Base-by-base conservation (phyloP, 2,329 filamentous ascomycete species). In the Leptosphaerulina australis region DNA sequence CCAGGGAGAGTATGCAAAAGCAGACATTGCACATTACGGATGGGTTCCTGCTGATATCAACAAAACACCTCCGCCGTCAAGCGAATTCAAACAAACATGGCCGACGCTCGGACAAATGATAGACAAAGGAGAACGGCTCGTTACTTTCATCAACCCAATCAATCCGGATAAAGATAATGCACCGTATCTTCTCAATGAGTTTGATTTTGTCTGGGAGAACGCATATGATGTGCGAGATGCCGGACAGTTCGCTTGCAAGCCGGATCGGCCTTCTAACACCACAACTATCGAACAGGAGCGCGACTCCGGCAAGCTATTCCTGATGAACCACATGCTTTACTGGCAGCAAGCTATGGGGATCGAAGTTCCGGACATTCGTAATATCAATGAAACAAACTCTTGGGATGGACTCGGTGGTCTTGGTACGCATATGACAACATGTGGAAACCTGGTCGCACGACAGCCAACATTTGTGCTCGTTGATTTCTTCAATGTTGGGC, bases 311-410 rank as follows among this genome's bases (percentile, higher is more conserved):
- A 79, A 83, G 56, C 78, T 93, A 63, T 83, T 88, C 14, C 76
- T 92, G 11, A 79, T 89, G 76, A 93, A 93, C 76, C 88, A 92
- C 74, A 91, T 92, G 75, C 80, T 87, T 36, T 85, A 91, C 74
- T 76, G 79, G 55, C 71, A 69, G 14, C 67, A 85, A 20, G 71
- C 75, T 3, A 64, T 69, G 46, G 57, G 55, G 7, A 66, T 68
- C 38, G 29, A 64, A 38, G 52, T 55, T 3, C 64, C 64, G 3
- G 64, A 75, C 12, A 69, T 80, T 3, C 76, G 76, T 55, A 80
- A 55, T 12, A 59, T 90, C 65, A 72, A 82, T 11, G 81, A 77
- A 7, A 89, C 88, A 37, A 92, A 92, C 70, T 83, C 81, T 34
- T 77, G 84, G 11, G 76, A 72, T 22, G 83, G 80, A 5, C 75